Conservation (phyloP, 2,329 filamentous ascomycete species). For the Diplodia sapinea region DNA sequence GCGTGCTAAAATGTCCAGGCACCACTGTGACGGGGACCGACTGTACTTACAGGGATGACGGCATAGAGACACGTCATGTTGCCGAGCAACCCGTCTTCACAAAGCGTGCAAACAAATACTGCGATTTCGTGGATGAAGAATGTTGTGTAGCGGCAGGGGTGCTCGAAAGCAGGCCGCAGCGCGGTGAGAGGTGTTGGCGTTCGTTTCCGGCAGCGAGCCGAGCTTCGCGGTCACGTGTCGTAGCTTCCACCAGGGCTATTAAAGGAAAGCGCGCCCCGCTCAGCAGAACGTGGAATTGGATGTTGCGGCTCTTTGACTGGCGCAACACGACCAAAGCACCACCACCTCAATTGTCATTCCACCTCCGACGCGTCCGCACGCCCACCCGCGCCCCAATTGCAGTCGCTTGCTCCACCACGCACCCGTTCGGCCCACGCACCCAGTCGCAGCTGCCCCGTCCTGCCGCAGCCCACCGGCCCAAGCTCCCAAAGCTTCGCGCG, state of each 20-base stretch:
- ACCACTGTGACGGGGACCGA: not conserved
- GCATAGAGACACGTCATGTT: not conserved
- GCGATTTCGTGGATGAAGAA: not conserved
- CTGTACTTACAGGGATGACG: not conserved
- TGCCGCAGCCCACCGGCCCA: slow-evolving; percentile 25
- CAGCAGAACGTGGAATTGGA: slow-evolving; percentile 29
- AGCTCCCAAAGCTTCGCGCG: slow-evolving; percentile 30
- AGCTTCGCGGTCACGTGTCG: slow-evolving; percentile 16
- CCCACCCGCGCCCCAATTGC: slow-evolving; percentile 23
- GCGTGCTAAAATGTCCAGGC: slow-evolving; percentile 15
- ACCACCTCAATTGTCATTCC: slow-evolving; percentile 17
- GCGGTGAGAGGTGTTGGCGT: slow-evolving; percentile 8
- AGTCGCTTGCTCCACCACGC: slow-evolving; percentile 1
- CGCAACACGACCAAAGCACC: slow-evolving; percentile 27
- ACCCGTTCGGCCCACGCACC: slow-evolving; percentile 6
- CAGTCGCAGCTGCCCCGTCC: slow-evolving; percentile 5
- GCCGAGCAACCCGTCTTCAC: not conserved
- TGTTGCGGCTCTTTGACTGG: slow-evolving; percentile 29
- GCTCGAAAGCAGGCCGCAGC: not conserved
- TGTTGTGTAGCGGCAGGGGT: not conserved
- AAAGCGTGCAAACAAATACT: not conserved
- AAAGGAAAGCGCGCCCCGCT: slow-evolving; percentile 30
- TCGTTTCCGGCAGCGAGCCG: slow-evolving; percentile 25
- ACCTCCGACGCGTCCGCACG: slow-evolving; percentile 24
- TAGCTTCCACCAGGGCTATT: slow-evolving; percentile 17